phyloP scores from a whole-genome alignment of 768 basidiomycete species.

The Rhizopogon salebrosus region DNA sequence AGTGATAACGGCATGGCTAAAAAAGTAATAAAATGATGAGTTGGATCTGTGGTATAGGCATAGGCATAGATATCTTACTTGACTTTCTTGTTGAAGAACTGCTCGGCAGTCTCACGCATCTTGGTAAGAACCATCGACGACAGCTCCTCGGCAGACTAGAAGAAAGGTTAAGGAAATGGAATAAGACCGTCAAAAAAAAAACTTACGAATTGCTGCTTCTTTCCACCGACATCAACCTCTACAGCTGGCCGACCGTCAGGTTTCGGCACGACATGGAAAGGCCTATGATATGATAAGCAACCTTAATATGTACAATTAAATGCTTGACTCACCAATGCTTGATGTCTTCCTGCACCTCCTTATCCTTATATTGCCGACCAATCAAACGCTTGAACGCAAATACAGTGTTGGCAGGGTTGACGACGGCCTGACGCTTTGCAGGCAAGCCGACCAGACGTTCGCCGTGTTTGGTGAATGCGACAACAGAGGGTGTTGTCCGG shows the following conservation, averaged over 20 bases:
- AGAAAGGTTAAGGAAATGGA: background rate
- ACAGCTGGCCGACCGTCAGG: slow-evolving; percentile 74
- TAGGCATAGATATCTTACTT: slow-evolving; percentile 54
- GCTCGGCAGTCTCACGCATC: slow-evolving; percentile 95
- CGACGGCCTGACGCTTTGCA: slow-evolving; percentile 95
- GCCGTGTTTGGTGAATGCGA: slow-evolving; percentile 97
- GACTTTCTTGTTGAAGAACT: slow-evolving; percentile 88
- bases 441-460: slow-evolving; percentile 95
- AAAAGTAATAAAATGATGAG: background rate
- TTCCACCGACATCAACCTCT: slow-evolving; percentile 81
- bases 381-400: slow-evolving; percentile 94
- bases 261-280: slow-evolving; percentile 72
- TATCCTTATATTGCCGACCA: slow-evolving; percentile 88
- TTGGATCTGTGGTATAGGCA: background rate
- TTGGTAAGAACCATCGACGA: slow-evolving; percentile 87
- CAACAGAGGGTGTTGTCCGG: slow-evolving; percentile 96
- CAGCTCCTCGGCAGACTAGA: slow-evolving; percentile 76
- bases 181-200: background rate
- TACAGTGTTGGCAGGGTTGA: slow-evolving; percentile 91
- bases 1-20: slow-evolving; percentile 83
- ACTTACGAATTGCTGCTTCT: slow-evolving; percentile 75
- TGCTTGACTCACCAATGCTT: slow-evolving; percentile 61
- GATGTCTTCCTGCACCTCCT: slow-evolving; percentile 90
- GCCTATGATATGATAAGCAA: slow-evolving; percentile 41
- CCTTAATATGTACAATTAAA: background rate